Evolutionary conservation across 2,329 filamentous ascomycete species (phyloP), one percentile per base, ranked within the genome.

Genomic region (Fusarium haematococcum): DNA sequence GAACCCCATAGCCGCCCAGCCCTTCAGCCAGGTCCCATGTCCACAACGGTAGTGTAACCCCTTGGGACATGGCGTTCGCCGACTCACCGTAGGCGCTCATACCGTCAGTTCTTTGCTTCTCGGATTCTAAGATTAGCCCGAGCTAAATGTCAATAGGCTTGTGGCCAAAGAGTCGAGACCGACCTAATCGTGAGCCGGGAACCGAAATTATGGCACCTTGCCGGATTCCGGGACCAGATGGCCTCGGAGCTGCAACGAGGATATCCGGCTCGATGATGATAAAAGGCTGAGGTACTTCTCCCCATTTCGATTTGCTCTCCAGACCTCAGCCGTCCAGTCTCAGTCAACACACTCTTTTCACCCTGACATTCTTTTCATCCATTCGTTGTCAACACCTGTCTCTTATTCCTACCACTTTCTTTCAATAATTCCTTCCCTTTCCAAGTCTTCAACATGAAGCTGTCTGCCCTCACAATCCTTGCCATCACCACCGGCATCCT

Each of bases 401-500:
- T 27, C 45, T 50, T 16, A 7, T 50, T 50, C 41, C 45, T n/a
- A n/a, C 5, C 45, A 50, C 25, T 30, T 50, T 50, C 45, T 11
- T 50, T 50, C 45, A 50, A 48, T 43, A 41, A 23, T 41, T 6
- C 8, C 9, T 20, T 43, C 41, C 11, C 20, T 14, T 43, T 16
- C 43, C 43, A 18, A 50, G 6, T 35, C 35, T 14, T 32, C 65
- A 72, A 52, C 20, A 72, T 72, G 70, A 72, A 72, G 70, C 50
- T 72, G 45, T 72, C 70, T 69, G 69, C 70, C 57, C 59, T 72
- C 60, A 73, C 70, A 7, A 59, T 72, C 69, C 69, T 72, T 32
- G 69, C 70, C 37, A 66, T 72, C 20, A 67, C 70, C 70, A 72
- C 70, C 5, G 69, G 69, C 56, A 72, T 72, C 32, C 50, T 72